Percentiles rank a stretch among this genome's conserved stretches.
These are phyloP conservation scores for Heterococcus sp. DNA, from an alignment of 108 stramenopile species.

Conservation along the genomic window DNA sequence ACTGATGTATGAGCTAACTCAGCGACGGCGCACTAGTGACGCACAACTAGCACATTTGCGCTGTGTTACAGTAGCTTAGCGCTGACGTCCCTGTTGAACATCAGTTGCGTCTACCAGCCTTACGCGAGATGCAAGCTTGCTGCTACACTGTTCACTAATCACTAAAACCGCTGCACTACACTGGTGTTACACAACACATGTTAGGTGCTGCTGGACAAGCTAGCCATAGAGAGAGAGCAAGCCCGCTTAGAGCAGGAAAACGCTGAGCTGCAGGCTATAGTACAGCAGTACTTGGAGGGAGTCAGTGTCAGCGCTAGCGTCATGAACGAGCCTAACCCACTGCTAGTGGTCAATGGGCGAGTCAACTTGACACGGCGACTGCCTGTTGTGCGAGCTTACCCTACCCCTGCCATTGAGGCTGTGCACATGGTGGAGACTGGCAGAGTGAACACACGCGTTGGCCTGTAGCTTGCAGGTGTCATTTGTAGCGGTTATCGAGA, in stretches of 20 bases:
- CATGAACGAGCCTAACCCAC: slow-evolving; percentile 55
- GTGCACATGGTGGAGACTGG: slow-evolving; percentile 50
- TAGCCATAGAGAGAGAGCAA: slow-evolving; percentile 60
- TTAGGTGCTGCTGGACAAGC: slow-evolving; percentile 56
- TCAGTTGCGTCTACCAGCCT: too few relatives aligned
- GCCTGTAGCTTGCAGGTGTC: too few relatives aligned
- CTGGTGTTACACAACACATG: too few relatives aligned
- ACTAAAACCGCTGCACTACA: too few relatives aligned
- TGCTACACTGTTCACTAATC: too few relatives aligned
- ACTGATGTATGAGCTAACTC: too few relatives aligned
- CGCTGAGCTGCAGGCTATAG: slow-evolving; percentile 42
- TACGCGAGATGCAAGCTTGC: too few relatives aligned
- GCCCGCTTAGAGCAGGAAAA: slow-evolving; percentile 55
- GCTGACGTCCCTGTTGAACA: too few relatives aligned
- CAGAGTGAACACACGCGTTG: slow-evolving; percentile 34
- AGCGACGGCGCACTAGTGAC: too few relatives aligned
- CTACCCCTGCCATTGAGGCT: slow-evolving; percentile 42
- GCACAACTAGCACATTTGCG: too few relatives aligned
- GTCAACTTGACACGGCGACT: slow-evolving; percentile 19
- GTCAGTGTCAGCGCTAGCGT: slow-evolving; percentile 52
- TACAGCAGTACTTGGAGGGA: slow-evolving; percentile 63
- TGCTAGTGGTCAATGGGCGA: slow-evolving; percentile 65
- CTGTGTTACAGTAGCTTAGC: too few relatives aligned
- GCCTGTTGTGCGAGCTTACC: not conserved
- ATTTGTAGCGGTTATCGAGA: too few relatives aligned